A percentile compares a stretch with the other conserved stretches of the same genome.
These are phyloP conservation scores for Nakataea oryzae DNA, from an alignment of 2,329 filamentous ascomycete species.

Conservation along the genomic window DNA sequence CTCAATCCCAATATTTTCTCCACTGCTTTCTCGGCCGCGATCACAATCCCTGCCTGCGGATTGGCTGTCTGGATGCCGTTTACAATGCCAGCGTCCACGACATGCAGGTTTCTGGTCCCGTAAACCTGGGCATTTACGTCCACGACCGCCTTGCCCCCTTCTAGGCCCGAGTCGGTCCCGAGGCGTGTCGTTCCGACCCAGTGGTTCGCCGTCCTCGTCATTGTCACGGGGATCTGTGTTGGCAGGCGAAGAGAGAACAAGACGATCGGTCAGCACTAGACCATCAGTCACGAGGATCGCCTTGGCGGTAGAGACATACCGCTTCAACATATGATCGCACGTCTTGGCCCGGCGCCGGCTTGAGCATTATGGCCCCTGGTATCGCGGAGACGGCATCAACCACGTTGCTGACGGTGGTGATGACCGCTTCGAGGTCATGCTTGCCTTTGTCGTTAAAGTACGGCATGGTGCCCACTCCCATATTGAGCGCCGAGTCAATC, in stretches of 20 bases:
- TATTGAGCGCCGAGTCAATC: not conserved
- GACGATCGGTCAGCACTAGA: conserved; percentile 16
- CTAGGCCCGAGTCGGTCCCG: conserved; percentile 11
- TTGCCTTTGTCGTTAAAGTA: not conserved
- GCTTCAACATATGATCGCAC: not conserved
- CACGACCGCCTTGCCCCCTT: conserved; percentile 11
- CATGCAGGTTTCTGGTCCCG: conserved; percentile 40
- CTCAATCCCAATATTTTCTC: conserved; percentile 35
- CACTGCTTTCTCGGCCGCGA: conserved; percentile 43
- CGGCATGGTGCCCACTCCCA: not conserved
- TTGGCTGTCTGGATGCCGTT: conserved; percentile 48
- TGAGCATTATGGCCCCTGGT: not conserved
- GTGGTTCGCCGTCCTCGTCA: conserved; percentile 6
- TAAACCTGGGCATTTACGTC: conserved; percentile 28
- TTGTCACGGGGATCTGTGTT: conserved; percentile 23
- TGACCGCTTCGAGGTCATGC: not conserved
- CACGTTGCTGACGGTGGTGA: not conserved
- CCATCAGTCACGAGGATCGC: too few species aligned
- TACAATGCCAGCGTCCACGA: conserved; percentile 45
- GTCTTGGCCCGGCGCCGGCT: not conserved
- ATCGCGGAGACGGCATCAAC: not conserved
- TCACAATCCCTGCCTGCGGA: conserved; percentile 45
- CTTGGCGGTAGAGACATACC: not conserved
- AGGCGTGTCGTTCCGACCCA: conserved; percentile 11
- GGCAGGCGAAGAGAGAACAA: too few species aligned